Evolutionary conservation across 805 yeast genomes (phyloP), one percentile per base, ranked within the genome.

Genomic region (Schwanniomyces pseudopolymorphus): DNA sequence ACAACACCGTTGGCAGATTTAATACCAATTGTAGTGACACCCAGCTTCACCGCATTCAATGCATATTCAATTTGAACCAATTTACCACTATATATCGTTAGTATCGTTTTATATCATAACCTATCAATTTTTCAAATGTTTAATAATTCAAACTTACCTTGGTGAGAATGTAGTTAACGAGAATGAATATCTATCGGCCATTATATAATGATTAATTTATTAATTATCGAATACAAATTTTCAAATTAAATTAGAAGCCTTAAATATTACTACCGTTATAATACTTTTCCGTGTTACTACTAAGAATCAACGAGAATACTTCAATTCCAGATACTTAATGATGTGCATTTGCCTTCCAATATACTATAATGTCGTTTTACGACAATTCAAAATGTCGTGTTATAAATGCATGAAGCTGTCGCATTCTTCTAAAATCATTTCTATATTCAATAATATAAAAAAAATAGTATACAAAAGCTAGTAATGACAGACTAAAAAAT

Each of bases 171-270:
- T 94, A 21, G 99, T 94, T 52, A 94, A 79, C 20, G 99, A 94
- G 66, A 94, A 94, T 17, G 98, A 90, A 72, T 94, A 94, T 79
- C 99, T 84, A 69, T 94, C 99, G 49, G 99, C 96, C 98, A 94
- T 94, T 51, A 35, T 65, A 47, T 42, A 31, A 31, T 5, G 20
- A 26, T 40, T 39, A 26, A 33, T 31, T 7, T 31, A 31, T 14
- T 31, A 26, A 31, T 31, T 31, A 31, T 14, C 20, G 19, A 31
- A 31, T 31, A 5, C 35, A 31, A 28, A 31, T 31, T 14, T 31
- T 31, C 11, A 31, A 14, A 31, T 31, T 17, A 31, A 31, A 14
- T 31, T 19, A 16, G 3, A 14, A 31, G 35, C 35, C 35, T 31
- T 31, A 14, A 31, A 31, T 31, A 14, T 31, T 31, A 14, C 35